phyloP scores from a whole-genome alignment of 164 flowering plant genomes.

The Magnolia kwangsiensis region DNA sequence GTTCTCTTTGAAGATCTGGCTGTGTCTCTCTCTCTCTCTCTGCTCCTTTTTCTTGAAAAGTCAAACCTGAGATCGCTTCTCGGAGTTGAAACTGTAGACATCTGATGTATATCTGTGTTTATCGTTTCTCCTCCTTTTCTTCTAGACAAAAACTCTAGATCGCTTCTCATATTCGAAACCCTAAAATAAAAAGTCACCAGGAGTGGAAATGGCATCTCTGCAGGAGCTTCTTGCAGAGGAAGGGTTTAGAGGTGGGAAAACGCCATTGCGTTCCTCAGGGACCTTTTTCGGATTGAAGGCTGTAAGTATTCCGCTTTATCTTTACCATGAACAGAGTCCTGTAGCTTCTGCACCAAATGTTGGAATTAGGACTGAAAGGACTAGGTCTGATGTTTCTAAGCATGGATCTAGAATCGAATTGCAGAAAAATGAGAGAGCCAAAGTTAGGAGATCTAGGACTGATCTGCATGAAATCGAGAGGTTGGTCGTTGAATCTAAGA shows the following conservation, averaged over 20 bases:
- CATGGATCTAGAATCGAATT: constrained; percentile 18
- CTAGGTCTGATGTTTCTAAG: constrained; percentile 41
- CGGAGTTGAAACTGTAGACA: not conserved
- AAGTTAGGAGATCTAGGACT: constrained; percentile 21
- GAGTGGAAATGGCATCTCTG: constrained; percentile 51
- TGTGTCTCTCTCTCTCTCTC: not conserved
- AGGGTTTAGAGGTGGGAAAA: constrained; percentile 50
- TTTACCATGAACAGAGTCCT: constrained; percentile 13
- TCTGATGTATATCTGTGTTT: no score
- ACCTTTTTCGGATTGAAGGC: constrained; percentile 25
- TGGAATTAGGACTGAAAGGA: constrained; percentile 34
- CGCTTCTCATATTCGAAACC: no score
- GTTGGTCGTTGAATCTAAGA: constrained; percentile 10
- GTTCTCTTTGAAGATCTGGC: not conserved
- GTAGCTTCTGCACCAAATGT: constrained; percentile 19
- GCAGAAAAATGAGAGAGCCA: constrained; percentile 17
- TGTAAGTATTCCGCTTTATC: constrained; percentile 24
- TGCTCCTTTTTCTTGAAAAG: not conserved
- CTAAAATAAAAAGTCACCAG: not conserved
- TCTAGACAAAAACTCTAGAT: not conserved
- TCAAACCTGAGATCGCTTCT: not conserved
- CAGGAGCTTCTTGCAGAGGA: constrained; percentile 66
- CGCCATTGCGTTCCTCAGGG: constrained; percentile 27
- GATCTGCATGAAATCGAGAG: constrained; percentile 18
- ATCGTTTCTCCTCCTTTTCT: no score